Base-by-base conservation (phyloP, 306 rosid species). In the Dalbergia oliveri region DNA sequence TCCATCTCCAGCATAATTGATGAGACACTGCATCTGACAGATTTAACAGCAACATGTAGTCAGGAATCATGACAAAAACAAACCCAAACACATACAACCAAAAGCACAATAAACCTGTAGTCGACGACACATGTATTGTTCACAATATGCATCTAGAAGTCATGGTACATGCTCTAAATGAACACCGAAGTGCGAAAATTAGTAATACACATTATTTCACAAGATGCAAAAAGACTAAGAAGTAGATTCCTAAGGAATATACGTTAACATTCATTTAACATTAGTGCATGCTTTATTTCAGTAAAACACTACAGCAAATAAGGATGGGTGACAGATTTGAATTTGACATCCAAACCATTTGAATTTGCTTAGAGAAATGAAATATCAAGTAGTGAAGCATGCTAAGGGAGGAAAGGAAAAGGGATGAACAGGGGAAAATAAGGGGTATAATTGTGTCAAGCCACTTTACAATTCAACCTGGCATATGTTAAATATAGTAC, bases 1-100 rank as follows among this genome's bases (percentile, higher is more conserved):
- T 95, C 99, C 99, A 95, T 93, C 90, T 95, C 99, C 11, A 93
- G 92, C 97, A 95, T 93, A 69, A 93, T 95, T 78, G 93, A 85
- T 1, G 97, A 86, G 43, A 91, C 77, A 81, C 81, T 87, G 87
- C 99, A 95, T 81, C 99, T 95, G 87, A 76, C 23, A 62, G 39
- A 49, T 23, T 34, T 11, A 85, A 65, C 74, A 26, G 31, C 49
- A 72, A 69, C 56, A 59, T 3, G 74, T 26, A 21, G 45, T 62
- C 62, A 79, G 43, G n/a, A 63, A 49, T 21, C 13, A 15, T 35
- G 4, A 6, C 35, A 50, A 35, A 47, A 6, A 18, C 65, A 11
- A 6, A 35, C 53, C 47, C 34, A 75, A 72, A 66, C 56, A 69
- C 39, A 11, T 18, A 44, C 61, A 66, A 65, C 50, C 41, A 57